Conservation (phyloP, 768 basidiomycete species). For the Leccinum fibrillosum region DNA sequence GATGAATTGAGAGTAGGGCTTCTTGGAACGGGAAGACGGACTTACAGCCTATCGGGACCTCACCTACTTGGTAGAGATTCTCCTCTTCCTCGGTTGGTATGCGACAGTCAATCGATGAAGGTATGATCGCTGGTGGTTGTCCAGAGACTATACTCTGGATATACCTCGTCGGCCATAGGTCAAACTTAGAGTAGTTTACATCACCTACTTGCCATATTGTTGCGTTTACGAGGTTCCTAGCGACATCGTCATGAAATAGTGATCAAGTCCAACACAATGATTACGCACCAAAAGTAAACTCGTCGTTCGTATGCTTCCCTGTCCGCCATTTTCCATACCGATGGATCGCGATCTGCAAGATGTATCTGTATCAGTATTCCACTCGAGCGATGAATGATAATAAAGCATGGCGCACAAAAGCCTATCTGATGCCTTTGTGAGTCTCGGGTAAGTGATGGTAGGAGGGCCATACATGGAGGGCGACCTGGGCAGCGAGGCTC, state of each 20-base stretch:
- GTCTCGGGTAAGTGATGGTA: background rate
- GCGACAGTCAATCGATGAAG: conserved; percentile 43
- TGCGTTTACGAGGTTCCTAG: conserved; percentile 41
- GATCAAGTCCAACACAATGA: background rate
- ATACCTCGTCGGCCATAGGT: background rate
- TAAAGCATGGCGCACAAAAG: conserved; percentile 12
- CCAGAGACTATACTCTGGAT: conserved; percentile 43
- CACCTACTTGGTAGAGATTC: conserved; percentile 38
- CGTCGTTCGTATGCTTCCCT: conserved; percentile 53
- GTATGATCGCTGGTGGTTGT: conserved; percentile 44
- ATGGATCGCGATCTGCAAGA: conserved; percentile 46
- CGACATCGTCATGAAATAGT: background rate
- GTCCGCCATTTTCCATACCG: conserved; percentile 47
- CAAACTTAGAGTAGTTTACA: background rate
- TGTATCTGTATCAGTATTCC: conserved; percentile 2
- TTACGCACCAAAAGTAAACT: conserved; percentile 46
- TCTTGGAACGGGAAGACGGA: conserved; percentile 1
- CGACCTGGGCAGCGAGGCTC: conserved; percentile 46
- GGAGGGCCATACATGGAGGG: conserved; percentile 38
- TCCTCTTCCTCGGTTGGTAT: conserved; percentile 48
- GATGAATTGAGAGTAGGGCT: background rate
- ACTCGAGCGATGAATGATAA: background rate
- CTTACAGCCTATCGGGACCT: conserved; percentile 45
- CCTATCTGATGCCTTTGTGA: conserved; percentile 9
- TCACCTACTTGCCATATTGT: conserved; percentile 43